Evolutionary conservation across 495 filamentous ascomycete genomes (phyloP), one percentile per base, ranked within the genome.

Genomic region (Achaetomiella virescens): DNA sequence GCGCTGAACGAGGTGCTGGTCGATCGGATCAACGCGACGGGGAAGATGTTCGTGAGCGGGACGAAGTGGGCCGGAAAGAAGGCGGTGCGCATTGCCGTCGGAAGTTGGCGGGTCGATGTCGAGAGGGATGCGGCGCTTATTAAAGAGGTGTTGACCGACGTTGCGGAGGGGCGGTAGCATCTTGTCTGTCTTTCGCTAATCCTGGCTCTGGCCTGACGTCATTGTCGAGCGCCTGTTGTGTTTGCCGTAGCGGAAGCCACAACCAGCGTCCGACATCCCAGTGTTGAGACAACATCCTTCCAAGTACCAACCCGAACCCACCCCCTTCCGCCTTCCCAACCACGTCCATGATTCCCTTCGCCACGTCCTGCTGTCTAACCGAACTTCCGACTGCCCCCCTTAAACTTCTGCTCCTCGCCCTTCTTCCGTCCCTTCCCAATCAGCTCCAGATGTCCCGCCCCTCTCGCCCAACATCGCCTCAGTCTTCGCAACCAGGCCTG

Each of bases 11-110:
- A 72, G 0, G 67, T 72, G 37, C 69, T 97, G 9, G 82, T 84
- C 3, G 68, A 76, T 27, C 80, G 73, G 46, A 93, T 96, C 59
- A 96, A 96, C 62, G 77, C 72, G 6, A 84, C 81, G 6, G 77
- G 83, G 29, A 81, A 80, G 61, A 87, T 96, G 64, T 96, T 89
- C 67, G 88, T 95, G 4, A 89, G 86, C 38, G 88, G 89, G 10
- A 95, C 88, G 2, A 75, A 72, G 47, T 97, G 90, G 90, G 70
- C 83, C 36, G 85, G 85, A 0, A 62, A 72, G 50, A 80, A 85
- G 45, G 91, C 90, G 17, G 84, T 81, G 60, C 77, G 92, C 21
- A 80, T 95, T 60, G 92, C 92, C 0, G 84, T 96, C 33, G 83
- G 85, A 11, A 96, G 87, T 61, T 97, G 92, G 91, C 78, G 81